Evolutionary conservation across 2,329 filamentous ascomycete genomes (phyloP).

Genomic region (Tricladium varicosporioides): DNA sequence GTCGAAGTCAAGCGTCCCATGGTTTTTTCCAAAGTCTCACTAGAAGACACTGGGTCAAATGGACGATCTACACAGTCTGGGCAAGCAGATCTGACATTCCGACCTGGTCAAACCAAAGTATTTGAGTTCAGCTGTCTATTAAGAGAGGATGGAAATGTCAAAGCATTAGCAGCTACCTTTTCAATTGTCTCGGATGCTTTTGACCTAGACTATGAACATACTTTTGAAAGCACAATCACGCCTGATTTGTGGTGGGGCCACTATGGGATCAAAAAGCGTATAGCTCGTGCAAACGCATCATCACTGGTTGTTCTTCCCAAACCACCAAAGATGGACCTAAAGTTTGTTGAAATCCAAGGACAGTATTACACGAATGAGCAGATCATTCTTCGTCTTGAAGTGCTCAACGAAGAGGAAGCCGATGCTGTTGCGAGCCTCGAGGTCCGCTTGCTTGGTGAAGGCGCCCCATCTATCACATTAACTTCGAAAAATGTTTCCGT

Average conservation of each 20-base stretch:
- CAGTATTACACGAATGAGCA: conserved; percentile 86
- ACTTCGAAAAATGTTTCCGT: conserved; percentile 11
- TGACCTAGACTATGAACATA: conserved; percentile 63
- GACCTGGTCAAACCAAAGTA: conserved; percentile 65
- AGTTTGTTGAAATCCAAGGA: conserved; percentile 56
- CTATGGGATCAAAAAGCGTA: conserved; percentile 42
- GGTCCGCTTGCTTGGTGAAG: conserved; percentile 61
- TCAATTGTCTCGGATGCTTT: conserved; percentile 64
- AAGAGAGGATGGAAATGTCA: conserved; percentile 77
- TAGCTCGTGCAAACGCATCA: conserved; percentile 49
- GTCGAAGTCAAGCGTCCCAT: not conserved
- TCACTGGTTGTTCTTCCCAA: conserved; percentile 76
- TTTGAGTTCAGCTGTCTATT: conserved; percentile 72
- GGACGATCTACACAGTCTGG: conserved; percentile 48
- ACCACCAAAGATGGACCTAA: conserved; percentile 86
- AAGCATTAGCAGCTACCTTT: conserved; percentile 62
- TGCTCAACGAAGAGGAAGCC: conserved; percentile 82
- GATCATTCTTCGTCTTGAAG: conserved; percentile 64
- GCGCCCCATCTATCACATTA: conserved; percentile 47
- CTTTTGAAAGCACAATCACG: conserved; percentile 43
- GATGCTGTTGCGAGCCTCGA: conserved; percentile 71
- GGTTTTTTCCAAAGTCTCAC: conserved; percentile 19
- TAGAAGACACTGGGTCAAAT: conserved; percentile 27
- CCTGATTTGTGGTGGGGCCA: conserved; percentile 51
- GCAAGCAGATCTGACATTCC: conserved; percentile 61